phyloP scores from a whole-genome alignment of 768 basidiomycete species.

The Boletus bicolor region DNA sequence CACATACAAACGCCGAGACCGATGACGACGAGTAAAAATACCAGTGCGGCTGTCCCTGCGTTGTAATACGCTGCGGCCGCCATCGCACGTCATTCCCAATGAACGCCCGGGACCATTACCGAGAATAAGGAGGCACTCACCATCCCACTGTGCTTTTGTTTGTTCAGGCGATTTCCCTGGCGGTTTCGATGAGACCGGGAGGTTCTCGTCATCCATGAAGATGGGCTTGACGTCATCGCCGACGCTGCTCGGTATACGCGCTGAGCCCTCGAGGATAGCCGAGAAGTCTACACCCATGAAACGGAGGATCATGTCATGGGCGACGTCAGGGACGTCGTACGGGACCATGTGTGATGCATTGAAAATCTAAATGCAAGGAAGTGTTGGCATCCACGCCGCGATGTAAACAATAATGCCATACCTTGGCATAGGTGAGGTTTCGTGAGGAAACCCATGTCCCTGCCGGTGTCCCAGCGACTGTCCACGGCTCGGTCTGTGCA shows the following conservation, averaged over 20 bases:
- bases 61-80: constrained; percentile 82
- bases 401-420: constrained; percentile 23
- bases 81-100: background rate
- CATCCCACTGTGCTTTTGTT: constrained; percentile 88
- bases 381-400: background rate
- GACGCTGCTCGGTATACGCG: constrained; percentile 75
- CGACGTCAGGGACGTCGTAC: constrained; percentile 78
- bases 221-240: constrained; percentile 70
- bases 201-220: constrained; percentile 45
- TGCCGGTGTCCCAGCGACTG: constrained; percentile 68
- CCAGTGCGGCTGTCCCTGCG: constrained; percentile 82
- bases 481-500: constrained; percentile 71
- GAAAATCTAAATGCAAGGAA: constrained; percentile 53
- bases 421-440: constrained; percentile 92
- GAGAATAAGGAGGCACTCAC: constrained; percentile 37
- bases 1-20: constrained; percentile 75
- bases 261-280: constrained; percentile 74
- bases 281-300: constrained; percentile 94
- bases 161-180: constrained; percentile 66
- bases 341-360: constrained; percentile 97
- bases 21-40: constrained; percentile 68
- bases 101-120: background rate
- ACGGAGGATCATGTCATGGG: constrained; percentile 98
- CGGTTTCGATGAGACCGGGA: constrained; percentile 35
- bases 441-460: constrained; percentile 90